Evolutionary conservation across 1,139 yeast species (phyloP).

Genomic region (Yamadazyma buinensis): DNA sequence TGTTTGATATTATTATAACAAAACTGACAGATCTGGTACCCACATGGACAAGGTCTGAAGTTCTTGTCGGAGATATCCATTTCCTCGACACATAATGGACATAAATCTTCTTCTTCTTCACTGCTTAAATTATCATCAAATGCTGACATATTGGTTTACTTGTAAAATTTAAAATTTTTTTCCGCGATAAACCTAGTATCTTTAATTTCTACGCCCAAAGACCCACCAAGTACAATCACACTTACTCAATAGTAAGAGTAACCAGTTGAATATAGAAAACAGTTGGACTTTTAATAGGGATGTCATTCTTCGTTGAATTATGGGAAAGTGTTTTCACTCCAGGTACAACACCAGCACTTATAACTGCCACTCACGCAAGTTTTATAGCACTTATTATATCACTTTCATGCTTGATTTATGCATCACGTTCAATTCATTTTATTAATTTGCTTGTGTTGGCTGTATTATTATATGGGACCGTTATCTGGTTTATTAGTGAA

Average conservation of each 20-base stretch:
- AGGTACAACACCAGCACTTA: constrained; percentile 84
- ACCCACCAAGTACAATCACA: too few relatives aligned
- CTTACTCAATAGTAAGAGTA: too few relatives aligned
- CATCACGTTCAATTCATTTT: constrained; percentile 74
- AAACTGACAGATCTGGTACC: constrained; percentile 96
- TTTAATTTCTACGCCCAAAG: too few relatives aligned
- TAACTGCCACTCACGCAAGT: constrained; percentile 54
- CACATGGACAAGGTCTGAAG: constrained; percentile 99
- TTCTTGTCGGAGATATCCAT: constrained; percentile 95
- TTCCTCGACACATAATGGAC: constrained; percentile 96
- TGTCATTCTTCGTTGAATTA: constrained; percentile 58
- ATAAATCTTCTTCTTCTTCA: constrained; percentile 78
- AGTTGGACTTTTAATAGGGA: constrained; percentile 4
- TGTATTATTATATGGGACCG: constrained; percentile 65
- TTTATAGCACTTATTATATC: constrained; percentile 36
- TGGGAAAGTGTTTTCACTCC: constrained; percentile 96
- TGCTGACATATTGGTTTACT: constrained; percentile 13
- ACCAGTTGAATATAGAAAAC: not conserved
- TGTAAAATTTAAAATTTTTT: constrained; percentile 3
- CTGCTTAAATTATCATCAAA: constrained; percentile 55
- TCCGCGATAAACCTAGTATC: too few relatives aligned
- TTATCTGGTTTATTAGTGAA: constrained; percentile 86
- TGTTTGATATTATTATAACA: constrained; percentile 96
- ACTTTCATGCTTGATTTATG: constrained; percentile 52
- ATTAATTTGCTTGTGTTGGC: constrained; percentile 70